Conservation (phyloP, 345 rosid genomes). For the Heritiera littoralis region DNA sequence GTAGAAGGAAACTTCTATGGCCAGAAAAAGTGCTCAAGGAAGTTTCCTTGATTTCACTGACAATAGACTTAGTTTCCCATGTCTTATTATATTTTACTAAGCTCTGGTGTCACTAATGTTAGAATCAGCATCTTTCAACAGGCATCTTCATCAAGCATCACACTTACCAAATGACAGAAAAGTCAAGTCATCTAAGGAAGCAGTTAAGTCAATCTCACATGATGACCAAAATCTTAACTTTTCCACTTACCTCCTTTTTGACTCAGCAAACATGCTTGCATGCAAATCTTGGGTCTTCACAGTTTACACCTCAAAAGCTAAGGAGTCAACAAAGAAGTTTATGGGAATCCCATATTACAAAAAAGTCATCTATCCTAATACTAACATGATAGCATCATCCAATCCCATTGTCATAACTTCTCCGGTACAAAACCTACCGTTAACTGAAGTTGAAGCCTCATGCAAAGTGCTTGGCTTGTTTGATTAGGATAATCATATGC, state of each 20-base stretch:
- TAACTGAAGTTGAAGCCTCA: background rate
- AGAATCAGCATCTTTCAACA: background rate
- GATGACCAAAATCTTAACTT: background rate
- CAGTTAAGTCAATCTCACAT: background rate
- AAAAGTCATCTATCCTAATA: background rate
- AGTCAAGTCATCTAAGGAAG: background rate
- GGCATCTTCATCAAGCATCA: background rate
- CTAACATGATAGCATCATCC: background rate
- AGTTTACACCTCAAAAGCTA: background rate
- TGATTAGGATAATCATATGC: background rate
- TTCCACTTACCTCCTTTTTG: background rate
- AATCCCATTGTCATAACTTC: too few relatives aligned
- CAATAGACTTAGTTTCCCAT: background rate
- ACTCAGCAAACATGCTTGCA: background rate
- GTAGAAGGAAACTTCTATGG: background rate
- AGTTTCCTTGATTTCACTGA: background rate
- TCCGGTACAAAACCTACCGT: background rate
- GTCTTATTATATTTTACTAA: background rate
- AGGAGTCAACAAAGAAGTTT: background rate
- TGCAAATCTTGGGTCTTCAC: background rate
- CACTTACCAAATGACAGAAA: background rate
- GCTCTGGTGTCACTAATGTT: background rate
- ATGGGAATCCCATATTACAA: background rate
- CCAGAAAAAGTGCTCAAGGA: slow-evolving; percentile 10
- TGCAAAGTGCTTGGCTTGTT: background rate